Conservation (phyloP, 2,329 filamentous ascomycete species). For the Claviceps citrina region DNA sequence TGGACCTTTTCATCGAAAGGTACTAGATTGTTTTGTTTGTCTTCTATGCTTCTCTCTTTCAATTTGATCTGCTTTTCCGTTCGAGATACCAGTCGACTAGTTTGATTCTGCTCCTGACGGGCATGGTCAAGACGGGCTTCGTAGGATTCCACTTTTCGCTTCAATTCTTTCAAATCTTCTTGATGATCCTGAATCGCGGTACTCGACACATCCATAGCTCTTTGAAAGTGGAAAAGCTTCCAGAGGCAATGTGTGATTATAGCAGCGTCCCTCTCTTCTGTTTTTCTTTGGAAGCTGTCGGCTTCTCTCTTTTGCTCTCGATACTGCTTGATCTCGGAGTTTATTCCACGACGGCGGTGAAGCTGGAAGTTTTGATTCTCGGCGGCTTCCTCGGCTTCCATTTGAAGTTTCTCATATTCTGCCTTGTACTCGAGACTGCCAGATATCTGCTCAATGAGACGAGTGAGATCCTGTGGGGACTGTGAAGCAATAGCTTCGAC, state of each 20-base stretch:
- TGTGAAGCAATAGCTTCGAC: slow-evolving; percentile 94
- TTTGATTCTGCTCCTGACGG: slow-evolving; percentile 65
- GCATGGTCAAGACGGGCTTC: slow-evolving; percentile 68
- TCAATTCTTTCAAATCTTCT: slow-evolving; percentile 84
- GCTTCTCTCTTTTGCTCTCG: slow-evolving; percentile 93
- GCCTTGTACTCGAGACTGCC: slow-evolving; percentile 88
- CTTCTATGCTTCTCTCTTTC: slow-evolving; percentile 77
- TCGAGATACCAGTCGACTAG: slow-evolving; percentile 60
- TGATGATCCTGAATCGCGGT: slow-evolving; percentile 85
- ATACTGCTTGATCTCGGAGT: slow-evolving; percentile 95
- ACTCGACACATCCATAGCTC: slow-evolving; percentile 80
- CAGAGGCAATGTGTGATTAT: slow-evolving; percentile 88
- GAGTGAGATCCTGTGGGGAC: slow-evolving; percentile 82
- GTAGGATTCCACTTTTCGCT: slow-evolving; percentile 73
- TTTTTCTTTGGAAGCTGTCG: slow-evolving; percentile 82
- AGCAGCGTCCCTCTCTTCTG: slow-evolving; percentile 76
- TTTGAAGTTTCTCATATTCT: slow-evolving; percentile 84
- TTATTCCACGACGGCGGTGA: slow-evolving; percentile 80
- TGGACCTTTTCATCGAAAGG: slow-evolving; percentile 86
- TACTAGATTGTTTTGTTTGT: slow-evolving; percentile 69
- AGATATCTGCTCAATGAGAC: slow-evolving; percentile 92
- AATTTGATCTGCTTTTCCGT: slow-evolving; percentile 73
- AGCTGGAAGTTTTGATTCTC: slow-evolving; percentile 84
- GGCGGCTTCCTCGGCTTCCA: slow-evolving; percentile 67
- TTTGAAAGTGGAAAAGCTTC: slow-evolving; percentile 94